Conservation (phyloP, 106 monocot genomes). For the Dendrobium catenatum region DNA sequence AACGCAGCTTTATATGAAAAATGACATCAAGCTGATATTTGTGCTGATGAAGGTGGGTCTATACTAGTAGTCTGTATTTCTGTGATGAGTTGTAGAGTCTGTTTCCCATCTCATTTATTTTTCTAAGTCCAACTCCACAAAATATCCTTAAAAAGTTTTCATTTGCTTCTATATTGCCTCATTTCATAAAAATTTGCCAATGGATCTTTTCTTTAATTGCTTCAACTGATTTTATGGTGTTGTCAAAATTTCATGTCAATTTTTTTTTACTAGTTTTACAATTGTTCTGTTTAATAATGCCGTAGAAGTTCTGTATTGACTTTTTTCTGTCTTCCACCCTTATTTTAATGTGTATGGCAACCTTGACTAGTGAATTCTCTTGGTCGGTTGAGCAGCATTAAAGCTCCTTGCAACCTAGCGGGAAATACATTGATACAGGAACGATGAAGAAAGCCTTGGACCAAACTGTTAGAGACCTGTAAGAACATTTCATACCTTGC, state of each 20-base stretch:
- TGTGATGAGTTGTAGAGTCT: background rate
- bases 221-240: background rate
- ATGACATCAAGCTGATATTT: too few relatives aligned
- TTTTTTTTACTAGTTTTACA: too few relatives aligned
- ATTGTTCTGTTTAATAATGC: background rate
- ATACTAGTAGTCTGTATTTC: background rate
- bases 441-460: conserved; percentile 95
- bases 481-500: conserved; percentile 14
- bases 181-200: background rate
- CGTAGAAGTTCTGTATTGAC: background rate
- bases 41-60: too few relatives aligned
- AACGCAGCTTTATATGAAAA: too few relatives aligned
- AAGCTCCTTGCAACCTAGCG: too few relatives aligned
- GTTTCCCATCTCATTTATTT: background rate
- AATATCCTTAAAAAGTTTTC: background rate
- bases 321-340: background rate
- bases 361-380: background rate
- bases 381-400: background rate
- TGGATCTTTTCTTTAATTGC: background rate
- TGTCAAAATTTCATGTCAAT: too few relatives aligned
- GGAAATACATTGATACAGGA: background rate
- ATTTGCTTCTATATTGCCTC: background rate
- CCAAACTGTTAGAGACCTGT: conserved; percentile 92
- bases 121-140: background rate
- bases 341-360: background rate